A percentile compares a stretch with the other conserved stretches of the same genome.
Evolutionary conservation across 192 early-diverging fungal genomes (phyloP).

Genomic region (Backusella tarrabulga): DNA sequence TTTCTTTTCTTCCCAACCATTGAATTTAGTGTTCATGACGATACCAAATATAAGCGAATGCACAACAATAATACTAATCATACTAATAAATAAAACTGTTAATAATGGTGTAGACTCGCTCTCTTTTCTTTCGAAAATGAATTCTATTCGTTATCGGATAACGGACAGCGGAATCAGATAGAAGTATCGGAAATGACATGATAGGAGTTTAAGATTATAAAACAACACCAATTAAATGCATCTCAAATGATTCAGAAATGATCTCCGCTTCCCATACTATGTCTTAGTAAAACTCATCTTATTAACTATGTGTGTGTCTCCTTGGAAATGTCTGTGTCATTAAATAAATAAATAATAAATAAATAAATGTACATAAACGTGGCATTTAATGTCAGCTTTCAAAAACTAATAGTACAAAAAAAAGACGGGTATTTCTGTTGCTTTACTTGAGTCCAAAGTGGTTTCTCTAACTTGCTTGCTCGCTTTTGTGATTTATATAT

Average conservation of each 20-base stretch:
- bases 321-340: background rate
- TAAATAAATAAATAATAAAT: background rate
- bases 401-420: conserved; percentile 6
- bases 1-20: background rate
- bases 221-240: background rate
- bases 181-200: conserved; percentile 5
- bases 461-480: background rate
- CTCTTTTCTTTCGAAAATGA: background rate
- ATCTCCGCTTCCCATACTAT: background rate
- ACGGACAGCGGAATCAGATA: conserved; percentile 22
- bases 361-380: background rate
- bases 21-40: background rate
- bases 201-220: background rate
- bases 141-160: conserved; percentile 32
- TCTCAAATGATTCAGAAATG: background rate
- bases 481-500: background rate
- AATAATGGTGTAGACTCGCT: too few relatives aligned
- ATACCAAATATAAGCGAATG: background rate
- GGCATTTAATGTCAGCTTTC: conserved; percentile 13
- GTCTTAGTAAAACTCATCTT: background rate
- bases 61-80: background rate
- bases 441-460: background rate
- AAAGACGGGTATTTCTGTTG: background rate
- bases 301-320: background rate
- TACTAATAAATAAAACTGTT: background rate